Evolutionary conservation across 2,329 filamentous ascomycete genomes (phyloP).

Genomic region (Juglanconis juglandina): DNA sequence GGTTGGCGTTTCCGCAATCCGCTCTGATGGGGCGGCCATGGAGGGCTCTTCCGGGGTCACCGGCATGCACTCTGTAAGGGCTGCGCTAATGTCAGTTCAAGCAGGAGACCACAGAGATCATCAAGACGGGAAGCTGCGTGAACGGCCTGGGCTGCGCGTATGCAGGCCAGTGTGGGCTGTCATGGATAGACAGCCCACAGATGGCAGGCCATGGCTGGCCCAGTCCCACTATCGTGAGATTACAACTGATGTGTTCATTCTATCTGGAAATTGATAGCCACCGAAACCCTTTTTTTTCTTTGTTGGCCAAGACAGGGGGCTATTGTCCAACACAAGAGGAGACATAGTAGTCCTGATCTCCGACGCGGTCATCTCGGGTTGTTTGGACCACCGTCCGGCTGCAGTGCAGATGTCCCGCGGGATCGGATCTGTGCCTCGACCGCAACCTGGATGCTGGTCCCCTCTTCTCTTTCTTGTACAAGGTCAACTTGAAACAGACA

Average conservation of each 20-base stretch:
- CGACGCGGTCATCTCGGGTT: neutral
- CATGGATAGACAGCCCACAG: neutral
- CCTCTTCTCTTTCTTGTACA: neutral
- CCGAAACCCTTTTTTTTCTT: conserved; percentile 10
- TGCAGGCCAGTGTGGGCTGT: conserved; percentile 17
- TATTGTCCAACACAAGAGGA: neutral
- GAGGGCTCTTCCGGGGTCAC: no score
- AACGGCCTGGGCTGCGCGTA: conserved; percentile 20
- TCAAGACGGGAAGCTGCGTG: conserved; percentile 9
- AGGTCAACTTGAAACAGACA: conserved; percentile 13
- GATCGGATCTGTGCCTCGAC: neutral
- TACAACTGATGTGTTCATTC: conserved; percentile 15
- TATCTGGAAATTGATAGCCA: conserved; percentile 18
- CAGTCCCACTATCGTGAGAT: conserved; percentile 19
- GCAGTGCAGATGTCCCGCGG: neutral
- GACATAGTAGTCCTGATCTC: neutral
- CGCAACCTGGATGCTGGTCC: neutral
- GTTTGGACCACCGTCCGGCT: neutral
- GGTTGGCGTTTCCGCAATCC: no score
- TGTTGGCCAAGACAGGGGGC: neutral
- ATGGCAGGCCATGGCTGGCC: neutral
- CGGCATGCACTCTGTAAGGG: neutral
- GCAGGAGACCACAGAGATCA: neutral
- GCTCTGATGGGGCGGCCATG: no score
- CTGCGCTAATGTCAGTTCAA: neutral